phyloP scores from a whole-genome alignment of 1,139 yeast genomes.

The Nakaseomyces delphensis region DNA sequence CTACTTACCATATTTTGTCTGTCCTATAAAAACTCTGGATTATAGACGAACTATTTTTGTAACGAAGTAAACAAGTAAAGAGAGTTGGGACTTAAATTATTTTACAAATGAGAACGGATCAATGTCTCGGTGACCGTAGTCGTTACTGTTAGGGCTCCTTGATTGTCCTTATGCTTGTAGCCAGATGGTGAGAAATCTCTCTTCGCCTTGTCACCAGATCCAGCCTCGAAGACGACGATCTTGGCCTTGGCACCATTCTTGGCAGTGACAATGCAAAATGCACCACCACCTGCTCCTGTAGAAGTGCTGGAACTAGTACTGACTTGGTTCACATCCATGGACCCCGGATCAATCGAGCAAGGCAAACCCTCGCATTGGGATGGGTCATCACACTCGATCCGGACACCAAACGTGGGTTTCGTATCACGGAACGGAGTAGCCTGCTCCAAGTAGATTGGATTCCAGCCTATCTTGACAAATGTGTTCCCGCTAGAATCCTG shows the following conservation, averaged over 20 bases:
- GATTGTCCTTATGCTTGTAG: not conserved
- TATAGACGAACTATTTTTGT: not conserved
- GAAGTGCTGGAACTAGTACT: constrained; percentile 27
- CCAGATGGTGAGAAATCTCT: not conserved
- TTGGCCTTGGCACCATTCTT: constrained; percentile 52
- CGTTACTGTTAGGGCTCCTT: constrained; percentile 5
- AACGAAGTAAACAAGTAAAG: not conserved
- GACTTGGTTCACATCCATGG: constrained; percentile 49
- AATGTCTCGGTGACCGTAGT: constrained; percentile 13
- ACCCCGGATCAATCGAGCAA: constrained; percentile 71
- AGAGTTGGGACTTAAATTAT: no score
- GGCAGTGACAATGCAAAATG: constrained; percentile 79
- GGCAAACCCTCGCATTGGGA: constrained; percentile 63
- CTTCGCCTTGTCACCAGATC: not conserved
- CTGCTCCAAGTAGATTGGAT: constrained; percentile 68
- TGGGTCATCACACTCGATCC: constrained; percentile 61
- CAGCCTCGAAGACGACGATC: constrained; percentile 56
- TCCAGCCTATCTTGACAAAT: constrained; percentile 81
- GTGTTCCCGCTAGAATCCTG: constrained; percentile 61
- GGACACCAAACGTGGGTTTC: constrained; percentile 61
- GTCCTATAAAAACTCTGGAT: no score
- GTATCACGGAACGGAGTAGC: constrained; percentile 43
- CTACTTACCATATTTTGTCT: no score
- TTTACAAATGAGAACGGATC: constrained; percentile 2
- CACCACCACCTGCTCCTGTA: constrained; percentile 56